Base-by-base conservation (phyloP, 345 rosid species). In the Orychophragmus violaceus region DNA sequence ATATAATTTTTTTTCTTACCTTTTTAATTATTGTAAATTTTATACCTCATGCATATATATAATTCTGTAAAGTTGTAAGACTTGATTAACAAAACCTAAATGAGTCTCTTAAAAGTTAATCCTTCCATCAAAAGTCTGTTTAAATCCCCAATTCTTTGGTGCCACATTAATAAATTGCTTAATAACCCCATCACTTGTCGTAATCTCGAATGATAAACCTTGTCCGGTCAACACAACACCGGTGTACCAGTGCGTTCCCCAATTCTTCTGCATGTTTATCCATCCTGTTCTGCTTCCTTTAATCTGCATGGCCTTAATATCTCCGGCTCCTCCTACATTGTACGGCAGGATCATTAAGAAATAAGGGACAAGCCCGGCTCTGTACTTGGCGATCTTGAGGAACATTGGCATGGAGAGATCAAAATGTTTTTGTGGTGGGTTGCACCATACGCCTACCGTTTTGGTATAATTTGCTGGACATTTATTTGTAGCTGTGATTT, bases 401-500 rank as follows among this genome's bases (percentile, higher is more conserved):
- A 84, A 84, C 84, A 84, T 79, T 8, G 74, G 51, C 66, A 9
- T 50, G 1, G 85, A 74, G 2, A 84, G 67, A 39, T 84, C 85
- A 10, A 84, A 84, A 69, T 84, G 85, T 21, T 68, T 67, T 3
- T 50, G 66, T 3, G 87, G 87, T 10, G 81, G 82, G 66, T 81
- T 77, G 71, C 88, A 81, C 84, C 84, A 79, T 39, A 1, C 8
- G 23, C 45, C 80, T 0, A 0, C 1, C 0, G 66, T 0, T 14
- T 74, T 74, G 14, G 75, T 0, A 60, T 77, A 75, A 46, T 82
- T 33, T 0, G 88, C 77, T 2, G 84, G 91, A 76, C 89, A 88
- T 11, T 80, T 77, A n/a, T 85, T 85, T 3, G 89, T 88, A 1
- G 82, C 89, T 0, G 91, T 69, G 52, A 60, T 39, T 24, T 69